Percentiles rank a stretch among this genome's conserved stretches.
Evolutionary conservation across 176 grass and related monocot species (phyloP).

Genomic region (Triticum monococcum): DNA sequence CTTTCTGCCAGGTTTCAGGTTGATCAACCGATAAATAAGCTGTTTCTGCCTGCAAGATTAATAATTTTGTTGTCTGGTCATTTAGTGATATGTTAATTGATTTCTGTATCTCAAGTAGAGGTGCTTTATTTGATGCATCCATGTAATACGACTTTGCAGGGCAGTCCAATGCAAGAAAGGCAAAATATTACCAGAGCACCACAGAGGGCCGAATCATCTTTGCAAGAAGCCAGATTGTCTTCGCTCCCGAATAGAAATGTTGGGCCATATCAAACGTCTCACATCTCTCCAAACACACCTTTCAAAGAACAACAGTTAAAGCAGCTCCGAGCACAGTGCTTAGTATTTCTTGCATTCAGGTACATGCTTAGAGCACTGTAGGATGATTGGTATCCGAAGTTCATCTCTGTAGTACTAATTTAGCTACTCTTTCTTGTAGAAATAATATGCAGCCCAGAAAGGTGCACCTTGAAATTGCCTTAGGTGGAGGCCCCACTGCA

Average conservation of each 20-base stretch:
- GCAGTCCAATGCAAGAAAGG: constrained; percentile 72
- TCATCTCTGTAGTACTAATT: constrained; percentile 27
- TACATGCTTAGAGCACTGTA: constrained; percentile 12
- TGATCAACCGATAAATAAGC: constrained; percentile 16
- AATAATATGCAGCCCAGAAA: constrained; percentile 86
- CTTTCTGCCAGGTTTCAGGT: constrained; percentile 28
- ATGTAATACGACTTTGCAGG: constrained; percentile 46
- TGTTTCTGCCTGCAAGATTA: constrained; percentile 14
- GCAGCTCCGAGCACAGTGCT: constrained; percentile 98
- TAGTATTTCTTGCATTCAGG: constrained; percentile 99
- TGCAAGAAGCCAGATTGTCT: constrained; percentile 52
- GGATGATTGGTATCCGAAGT: constrained; percentile 11
- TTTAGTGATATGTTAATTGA: constrained; percentile 16
- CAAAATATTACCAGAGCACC: constrained; percentile 46
- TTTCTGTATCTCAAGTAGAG: constrained; percentile 19
- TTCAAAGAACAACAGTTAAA: constrained; percentile 98
- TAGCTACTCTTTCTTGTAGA: constrained; percentile 49
- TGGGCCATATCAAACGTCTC: constrained; percentile 51
- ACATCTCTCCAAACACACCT: constrained; percentile 50
- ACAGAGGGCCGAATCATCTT: constrained; percentile 47
- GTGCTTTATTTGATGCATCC: constrained; percentile 30
- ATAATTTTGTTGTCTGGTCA: constrained; percentile 22
- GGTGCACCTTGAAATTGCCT: constrained; percentile 96
- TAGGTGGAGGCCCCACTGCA: constrained; percentile 52
- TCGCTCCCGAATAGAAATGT: constrained; percentile 42